Evolutionary conservation across 805 yeast genomes (phyloP), one percentile per base, ranked within the genome.

Genomic region (Candida saitoana): DNA sequence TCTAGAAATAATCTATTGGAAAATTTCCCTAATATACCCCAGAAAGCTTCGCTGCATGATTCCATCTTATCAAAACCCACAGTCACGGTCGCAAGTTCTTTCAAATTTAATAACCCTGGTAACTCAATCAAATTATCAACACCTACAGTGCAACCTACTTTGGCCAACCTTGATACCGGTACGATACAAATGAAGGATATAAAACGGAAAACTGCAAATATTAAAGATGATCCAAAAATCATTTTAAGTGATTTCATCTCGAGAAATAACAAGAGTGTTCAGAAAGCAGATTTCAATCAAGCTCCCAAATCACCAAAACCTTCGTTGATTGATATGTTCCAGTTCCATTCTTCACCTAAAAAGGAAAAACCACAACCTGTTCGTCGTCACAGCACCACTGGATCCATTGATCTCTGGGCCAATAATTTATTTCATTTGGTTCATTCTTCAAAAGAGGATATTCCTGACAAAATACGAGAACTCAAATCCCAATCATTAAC

Each of bases 31-130:
- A 58, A 51, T 36, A 47, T 57, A 5, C 40, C 57, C 15, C 49
- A 53, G 29, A 55, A 52, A 31, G 49, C 69, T 3, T 50, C 41
- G 6, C 56, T 66, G 2, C 56, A 52, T 38, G 63, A 36, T 36
- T 36, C 38, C 4, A 24, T 31, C 24, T 18, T 25, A 18, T 38
- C 45, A 4, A 18, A 17, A 30, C 42, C 34, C n/a, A 7, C 27
- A 18, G 11, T n/a, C 4, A 7, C 16, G 6, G 31, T 20, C 18
- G 20, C 32, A 15, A 17, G 20, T n/a, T 24, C 46, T n/a, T 48
- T 46, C 30, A 59, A 59, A 39, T 67, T 67, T 47, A 71, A 67
- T 41, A 68, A 68, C 44, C 73, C 73, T 0, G 60, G 59, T 3
- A 24, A 17, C 17, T 24, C 38, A n/a, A 24, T 64, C 14, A 52